Evolutionary conservation across 768 basidiomycete genomes (phyloP).

Genomic region (Clitopilus passeckerianus): DNA sequence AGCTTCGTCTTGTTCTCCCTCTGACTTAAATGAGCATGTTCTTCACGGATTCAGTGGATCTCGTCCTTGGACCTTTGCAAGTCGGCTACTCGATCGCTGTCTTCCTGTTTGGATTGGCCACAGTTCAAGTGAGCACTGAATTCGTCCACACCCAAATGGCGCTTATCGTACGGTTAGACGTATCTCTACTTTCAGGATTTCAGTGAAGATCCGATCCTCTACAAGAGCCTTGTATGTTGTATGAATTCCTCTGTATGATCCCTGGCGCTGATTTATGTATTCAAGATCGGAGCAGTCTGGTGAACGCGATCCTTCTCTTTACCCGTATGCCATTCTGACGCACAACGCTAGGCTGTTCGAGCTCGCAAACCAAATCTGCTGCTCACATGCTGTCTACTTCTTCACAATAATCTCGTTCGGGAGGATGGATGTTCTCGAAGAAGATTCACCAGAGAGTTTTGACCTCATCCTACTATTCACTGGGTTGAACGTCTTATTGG

Average conservation of each 20-base stretch:
- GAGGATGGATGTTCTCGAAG: neutral
- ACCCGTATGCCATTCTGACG: neutral
- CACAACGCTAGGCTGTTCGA: neutral
- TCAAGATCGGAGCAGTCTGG: neutral
- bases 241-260: neutral
- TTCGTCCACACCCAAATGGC: neutral
- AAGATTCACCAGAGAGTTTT: neutral
- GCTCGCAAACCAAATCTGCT: neutral
- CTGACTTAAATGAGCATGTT: neutral
- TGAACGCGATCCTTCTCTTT: neutral
- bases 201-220: neutral
- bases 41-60: neutral
- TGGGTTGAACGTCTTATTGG: neutral
- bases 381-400: neutral
- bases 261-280: neutral
- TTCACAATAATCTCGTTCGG: neutral
- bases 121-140: neutral
- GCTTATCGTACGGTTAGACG: neutral
- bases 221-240: neutral
- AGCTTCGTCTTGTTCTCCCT: neutral
- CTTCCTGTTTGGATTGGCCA: constrained; percentile 1
- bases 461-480: neutral
- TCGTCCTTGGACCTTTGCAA: neutral
- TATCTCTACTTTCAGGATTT: constrained; percentile 3
- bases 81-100: neutral